Evolutionary conservation across 177 flowering plant genomes (phyloP).

Genomic region (Vitis hybrid): DNA sequence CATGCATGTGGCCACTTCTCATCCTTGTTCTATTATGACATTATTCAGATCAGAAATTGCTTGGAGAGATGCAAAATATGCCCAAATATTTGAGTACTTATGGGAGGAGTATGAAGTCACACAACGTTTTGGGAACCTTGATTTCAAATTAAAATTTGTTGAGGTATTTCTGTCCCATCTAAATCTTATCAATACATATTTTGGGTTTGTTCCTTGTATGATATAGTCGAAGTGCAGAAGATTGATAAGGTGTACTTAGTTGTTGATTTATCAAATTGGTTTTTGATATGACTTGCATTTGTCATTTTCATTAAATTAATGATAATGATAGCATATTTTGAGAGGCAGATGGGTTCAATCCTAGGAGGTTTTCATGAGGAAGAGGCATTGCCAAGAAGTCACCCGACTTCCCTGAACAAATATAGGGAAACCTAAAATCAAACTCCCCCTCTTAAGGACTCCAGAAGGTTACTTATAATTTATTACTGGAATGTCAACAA

Average conservation of each 20-base stretch:
- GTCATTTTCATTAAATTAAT: too few species aligned
- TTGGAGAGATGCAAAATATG: conserved; percentile 90
- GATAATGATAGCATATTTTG: not conserved
- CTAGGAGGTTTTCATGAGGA: not conserved
- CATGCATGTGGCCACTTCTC: not conserved
- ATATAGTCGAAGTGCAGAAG: too few species aligned
- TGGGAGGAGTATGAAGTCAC: conserved; percentile 88
- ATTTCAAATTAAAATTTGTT: conserved; percentile 82
- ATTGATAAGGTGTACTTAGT: too few species aligned
- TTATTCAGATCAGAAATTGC: conserved; percentile 85
- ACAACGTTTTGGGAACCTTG: conserved; percentile 82
- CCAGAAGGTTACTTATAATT: too few species aligned
- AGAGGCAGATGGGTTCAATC: not conserved
- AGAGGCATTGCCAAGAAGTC: not conserved
- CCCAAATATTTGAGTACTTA: conserved; percentile 80
- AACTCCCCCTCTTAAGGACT: not conserved
- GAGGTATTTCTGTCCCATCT: conserved; percentile 48
- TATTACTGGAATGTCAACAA: not conserved
- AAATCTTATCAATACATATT: not conserved
- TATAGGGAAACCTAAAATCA: not conserved
- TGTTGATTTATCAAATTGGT: too few species aligned
- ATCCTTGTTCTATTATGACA: not conserved
- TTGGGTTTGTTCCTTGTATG: not conserved
- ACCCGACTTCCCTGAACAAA: not conserved
- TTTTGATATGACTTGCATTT: too few species aligned